Percentiles rank a stretch among this genome's conserved stretches.
Evolutionary conservation across 768 basidiomycete species (phyloP).

Genomic region (Termitomyces titanicus): DNA sequence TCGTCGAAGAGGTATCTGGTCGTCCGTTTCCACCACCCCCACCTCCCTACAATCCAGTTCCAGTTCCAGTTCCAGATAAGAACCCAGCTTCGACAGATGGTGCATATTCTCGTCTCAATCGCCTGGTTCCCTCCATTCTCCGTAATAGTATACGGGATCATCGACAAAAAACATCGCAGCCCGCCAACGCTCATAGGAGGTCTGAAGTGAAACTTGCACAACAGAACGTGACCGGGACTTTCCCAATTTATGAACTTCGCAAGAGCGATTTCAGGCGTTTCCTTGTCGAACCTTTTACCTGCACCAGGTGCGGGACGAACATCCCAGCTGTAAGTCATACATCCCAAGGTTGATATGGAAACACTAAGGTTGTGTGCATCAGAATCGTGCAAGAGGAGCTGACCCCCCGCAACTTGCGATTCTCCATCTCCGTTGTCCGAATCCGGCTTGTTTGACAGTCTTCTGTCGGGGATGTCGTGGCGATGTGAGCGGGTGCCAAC

Average conservation of each 20-base stretch:
- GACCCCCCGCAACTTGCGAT: neutral
- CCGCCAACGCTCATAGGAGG: neutral
- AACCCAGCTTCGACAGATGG: neutral
- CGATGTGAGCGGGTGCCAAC: neutral
- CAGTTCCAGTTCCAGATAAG: neutral
- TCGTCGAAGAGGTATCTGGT: neutral
- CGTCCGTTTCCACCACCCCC: no score
- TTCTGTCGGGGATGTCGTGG: slow-evolving; percentile 8
- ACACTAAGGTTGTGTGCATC: neutral
- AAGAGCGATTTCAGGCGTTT: neutral
- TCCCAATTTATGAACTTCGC: neutral
- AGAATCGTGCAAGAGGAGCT: neutral
- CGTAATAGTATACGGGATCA: neutral
- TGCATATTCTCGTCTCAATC: neutral
- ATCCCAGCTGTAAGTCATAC: slow-evolving; percentile 3
- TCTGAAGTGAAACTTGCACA: neutral
- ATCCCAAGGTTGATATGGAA: neutral
- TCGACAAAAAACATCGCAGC: neutral
- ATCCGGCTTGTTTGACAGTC: neutral
- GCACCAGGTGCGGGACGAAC: neutral
- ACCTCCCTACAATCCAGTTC: no score
- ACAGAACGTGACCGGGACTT: neutral
- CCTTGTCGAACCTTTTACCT: neutral
- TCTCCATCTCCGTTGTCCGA: slow-evolving; percentile 4
- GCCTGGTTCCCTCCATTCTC: neutral